These are phyloP conservation scores for Esteya vermicola DNA, from an alignment of 2,329 filamentous ascomycete species.

Conservation along the genomic window DNA sequence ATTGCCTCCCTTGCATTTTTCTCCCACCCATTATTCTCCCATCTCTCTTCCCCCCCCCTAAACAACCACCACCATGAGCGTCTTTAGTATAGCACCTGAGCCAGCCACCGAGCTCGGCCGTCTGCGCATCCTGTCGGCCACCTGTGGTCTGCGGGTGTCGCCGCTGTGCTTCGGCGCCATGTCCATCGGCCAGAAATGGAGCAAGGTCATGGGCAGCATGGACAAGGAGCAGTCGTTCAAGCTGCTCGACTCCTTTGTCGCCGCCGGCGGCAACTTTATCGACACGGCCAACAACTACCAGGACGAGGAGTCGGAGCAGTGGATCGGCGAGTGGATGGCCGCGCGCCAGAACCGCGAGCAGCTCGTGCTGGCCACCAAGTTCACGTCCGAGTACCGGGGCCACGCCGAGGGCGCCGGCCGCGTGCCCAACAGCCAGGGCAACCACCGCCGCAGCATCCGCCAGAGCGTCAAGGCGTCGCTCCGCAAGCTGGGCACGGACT, in stretches of 20 bases:
- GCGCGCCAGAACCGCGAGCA: slow-evolving; percentile 34
- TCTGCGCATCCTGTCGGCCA: slow-evolving; percentile 35
- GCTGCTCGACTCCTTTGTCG: slow-evolving; percentile 13
- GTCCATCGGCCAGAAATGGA: slow-evolving; percentile 20
- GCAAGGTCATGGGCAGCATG: slow-evolving; percentile 11
- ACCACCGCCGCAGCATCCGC: slow-evolving; percentile 25
- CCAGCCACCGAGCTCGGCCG: slow-evolving; percentile 32
- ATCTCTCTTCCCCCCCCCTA: neutral
- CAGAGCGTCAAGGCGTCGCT: slow-evolving; percentile 27
- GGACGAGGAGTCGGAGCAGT: slow-evolving; percentile 39
- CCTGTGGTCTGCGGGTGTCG: slow-evolving; percentile 34
- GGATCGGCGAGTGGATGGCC: slow-evolving; percentile 43
- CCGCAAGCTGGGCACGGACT: slow-evolving; percentile 28
- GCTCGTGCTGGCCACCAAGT: slow-evolving; percentile 42
- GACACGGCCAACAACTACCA: slow-evolving; percentile 49
- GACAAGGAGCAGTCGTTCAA: slow-evolving; percentile 13
- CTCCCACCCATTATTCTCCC: neutral
- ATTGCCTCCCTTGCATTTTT: too few species aligned
- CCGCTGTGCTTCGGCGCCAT: slow-evolving; percentile 39
- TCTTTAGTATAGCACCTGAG: slow-evolving; percentile 2
- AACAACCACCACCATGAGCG: neutral
- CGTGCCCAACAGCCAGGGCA: slow-evolving; percentile 27
- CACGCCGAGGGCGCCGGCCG: slow-evolving; percentile 22
- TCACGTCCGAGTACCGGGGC: slow-evolving; percentile 29
- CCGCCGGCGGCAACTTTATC: slow-evolving; percentile 51